A percentile compares a stretch with the other conserved stretches of the same genome.
phyloP scores from a whole-genome alignment of 1,284 basidiomycete species.

The Sanguinoderma infundibulare region DNA sequence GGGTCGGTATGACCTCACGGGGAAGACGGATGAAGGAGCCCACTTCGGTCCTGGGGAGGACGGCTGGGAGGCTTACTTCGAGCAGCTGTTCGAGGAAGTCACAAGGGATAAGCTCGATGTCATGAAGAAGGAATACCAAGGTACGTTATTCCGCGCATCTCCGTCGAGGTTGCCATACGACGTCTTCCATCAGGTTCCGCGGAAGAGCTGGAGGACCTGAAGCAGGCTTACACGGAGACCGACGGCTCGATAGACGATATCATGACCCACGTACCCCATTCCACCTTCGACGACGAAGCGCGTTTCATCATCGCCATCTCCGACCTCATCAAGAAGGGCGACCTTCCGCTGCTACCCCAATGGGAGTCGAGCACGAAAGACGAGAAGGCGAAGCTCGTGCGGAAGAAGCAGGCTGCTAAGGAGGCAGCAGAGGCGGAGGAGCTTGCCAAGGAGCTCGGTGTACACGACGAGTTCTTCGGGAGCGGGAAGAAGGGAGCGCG shows the following conservation, averaged over 20 bases:
- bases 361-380: constrained; percentile 81
- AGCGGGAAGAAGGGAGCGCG: constrained; percentile 72
- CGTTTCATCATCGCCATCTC: constrained; percentile 81
- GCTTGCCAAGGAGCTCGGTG: constrained; percentile 85
- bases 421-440: constrained; percentile 88
- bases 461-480: constrained; percentile 96
- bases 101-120: constrained; percentile 87
- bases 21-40: constrained; percentile 82
- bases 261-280: constrained; percentile 86
- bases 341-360: constrained; percentile 58
- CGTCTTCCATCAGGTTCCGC: constrained; percentile 64
- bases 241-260: constrained; percentile 79
- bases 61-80: constrained; percentile 94
- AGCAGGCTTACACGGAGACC: constrained; percentile 69
- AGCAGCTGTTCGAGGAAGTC: constrained; percentile 85
- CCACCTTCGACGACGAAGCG: constrained; percentile 79
- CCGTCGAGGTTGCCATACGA: background rate
- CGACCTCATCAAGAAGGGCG: constrained; percentile 63
- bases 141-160: constrained; percentile 42
- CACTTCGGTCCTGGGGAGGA: constrained; percentile 76
- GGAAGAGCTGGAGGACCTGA: constrained; percentile 83
- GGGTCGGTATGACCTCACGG: constrained; percentile 81
- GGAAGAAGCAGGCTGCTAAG: constrained; percentile 75
- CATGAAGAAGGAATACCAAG: constrained; percentile 91
- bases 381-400: constrained; percentile 73